Evolutionary conservation across 805 yeast species (phyloP).

Genomic region (Starmerella lactis-condensi): DNA sequence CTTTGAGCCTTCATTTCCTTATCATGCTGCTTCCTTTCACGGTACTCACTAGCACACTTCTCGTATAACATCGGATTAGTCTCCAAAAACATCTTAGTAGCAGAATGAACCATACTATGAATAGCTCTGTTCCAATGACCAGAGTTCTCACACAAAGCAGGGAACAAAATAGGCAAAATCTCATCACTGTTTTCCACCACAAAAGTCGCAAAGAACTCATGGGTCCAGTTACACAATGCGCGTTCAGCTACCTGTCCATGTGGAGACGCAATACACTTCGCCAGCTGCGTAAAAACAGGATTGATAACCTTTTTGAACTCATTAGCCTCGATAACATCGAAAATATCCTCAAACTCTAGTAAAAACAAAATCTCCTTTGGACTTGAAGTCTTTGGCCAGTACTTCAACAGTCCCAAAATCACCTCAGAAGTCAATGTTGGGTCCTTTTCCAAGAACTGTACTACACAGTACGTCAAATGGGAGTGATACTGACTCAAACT

Average conservation of each 20-base stretch:
- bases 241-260: constrained; percentile 97
- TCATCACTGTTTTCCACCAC: constrained; percentile 80
- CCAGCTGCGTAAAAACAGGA: constrained; percentile 81
- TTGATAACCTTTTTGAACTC: constrained; percentile 84
- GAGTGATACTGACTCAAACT: constrained; percentile 84
- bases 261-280: constrained; percentile 82
- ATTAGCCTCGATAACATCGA: constrained; percentile 84
- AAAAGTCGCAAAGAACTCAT: constrained; percentile 76
- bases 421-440: constrained; percentile 86
- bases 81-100: constrained; percentile 80
- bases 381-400: constrained; percentile 91
- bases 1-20: constrained; percentile 39
- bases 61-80: constrained; percentile 80
- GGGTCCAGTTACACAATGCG: constrained; percentile 83
- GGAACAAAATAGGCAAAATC: constrained; percentile 77
- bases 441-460: constrained; percentile 90
- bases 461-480: constrained; percentile 89
- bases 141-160: constrained; percentile 66
- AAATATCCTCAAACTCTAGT: constrained; percentile 89
- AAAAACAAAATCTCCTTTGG: constrained; percentile 92
- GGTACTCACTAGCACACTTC: constrained; percentile 75
- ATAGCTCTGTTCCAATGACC: constrained; percentile 89
- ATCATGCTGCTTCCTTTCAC: constrained; percentile 52
- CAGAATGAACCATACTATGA: constrained; percentile 75
- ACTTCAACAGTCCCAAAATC: constrained; percentile 77